Conservation (phyloP, 2,329 filamentous ascomycete genomes). For the Aspergillus brunneoviolaceus region DNA sequence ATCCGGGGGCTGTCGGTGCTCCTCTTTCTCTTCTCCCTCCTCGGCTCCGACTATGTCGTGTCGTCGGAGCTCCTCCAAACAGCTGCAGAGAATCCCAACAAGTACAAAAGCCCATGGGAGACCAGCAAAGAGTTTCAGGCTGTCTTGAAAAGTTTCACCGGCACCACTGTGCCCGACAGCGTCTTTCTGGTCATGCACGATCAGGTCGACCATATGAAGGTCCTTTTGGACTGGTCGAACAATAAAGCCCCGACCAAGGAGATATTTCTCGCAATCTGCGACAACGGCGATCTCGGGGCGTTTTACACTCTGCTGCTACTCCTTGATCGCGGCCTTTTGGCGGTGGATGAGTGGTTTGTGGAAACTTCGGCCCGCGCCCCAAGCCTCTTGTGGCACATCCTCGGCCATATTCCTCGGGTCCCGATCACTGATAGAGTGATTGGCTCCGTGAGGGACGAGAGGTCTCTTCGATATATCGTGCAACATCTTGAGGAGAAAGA, state of each 20-base stretch:
- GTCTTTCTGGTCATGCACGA: background rate
- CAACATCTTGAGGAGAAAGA: too few species aligned
- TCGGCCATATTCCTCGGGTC: too few species aligned
- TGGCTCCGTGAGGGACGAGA: too few species aligned
- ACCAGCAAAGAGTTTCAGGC: background rate
- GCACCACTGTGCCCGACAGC: background rate
- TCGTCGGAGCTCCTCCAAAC: background rate
- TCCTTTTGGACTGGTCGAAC: background rate
- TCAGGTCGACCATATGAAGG: background rate
- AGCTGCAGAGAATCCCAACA: background rate
- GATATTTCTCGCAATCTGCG: background rate
- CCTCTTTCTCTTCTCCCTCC: background rate
- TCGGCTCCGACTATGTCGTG: background rate
- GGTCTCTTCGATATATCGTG: too few species aligned
- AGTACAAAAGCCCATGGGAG: background rate
- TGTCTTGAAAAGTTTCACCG: background rate
- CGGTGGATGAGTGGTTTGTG: background rate
- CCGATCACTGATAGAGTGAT: too few species aligned
- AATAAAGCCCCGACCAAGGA: background rate
- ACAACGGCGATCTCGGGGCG: background rate
- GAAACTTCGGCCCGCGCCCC: too few species aligned
- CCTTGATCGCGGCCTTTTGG: constrained; percentile 22
- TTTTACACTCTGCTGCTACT: background rate
- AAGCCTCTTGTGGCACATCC: too few species aligned
- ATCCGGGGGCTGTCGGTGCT: background rate